phyloP scores from a whole-genome alignment of 108 stramenopile species.

The Cyclostephanos tholiformis region DNA sequence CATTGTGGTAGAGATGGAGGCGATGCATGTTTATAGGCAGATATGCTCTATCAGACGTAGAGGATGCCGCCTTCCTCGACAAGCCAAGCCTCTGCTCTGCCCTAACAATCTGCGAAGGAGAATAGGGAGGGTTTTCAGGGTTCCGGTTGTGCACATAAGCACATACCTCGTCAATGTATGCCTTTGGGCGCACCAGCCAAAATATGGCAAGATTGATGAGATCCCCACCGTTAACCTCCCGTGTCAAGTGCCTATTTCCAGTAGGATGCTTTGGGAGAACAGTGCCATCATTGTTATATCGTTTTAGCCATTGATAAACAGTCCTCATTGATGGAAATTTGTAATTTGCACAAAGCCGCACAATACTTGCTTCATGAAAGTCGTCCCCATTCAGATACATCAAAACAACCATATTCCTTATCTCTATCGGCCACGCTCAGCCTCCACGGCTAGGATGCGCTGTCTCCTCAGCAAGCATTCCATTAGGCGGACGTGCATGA shows the following conservation, averaged over 20 bases:
- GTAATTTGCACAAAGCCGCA: too few relatives aligned
- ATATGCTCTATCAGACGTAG: background rate
- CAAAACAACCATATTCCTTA: too few relatives aligned
- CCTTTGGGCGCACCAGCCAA: constrained; percentile 18
- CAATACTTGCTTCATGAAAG: too few relatives aligned
- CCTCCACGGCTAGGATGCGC: too few relatives aligned
- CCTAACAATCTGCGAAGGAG: background rate
- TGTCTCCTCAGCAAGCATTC: too few relatives aligned
- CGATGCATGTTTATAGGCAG: background rate
- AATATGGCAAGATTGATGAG: constrained; percentile 25
- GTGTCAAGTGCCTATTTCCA: constrained; percentile 17
- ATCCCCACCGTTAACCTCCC: constrained; percentile 25
- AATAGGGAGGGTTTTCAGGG: background rate
- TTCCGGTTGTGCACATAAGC: constrained; percentile 23
- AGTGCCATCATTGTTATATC: background rate
- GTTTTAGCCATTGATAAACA: background rate
- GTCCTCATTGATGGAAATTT: too few relatives aligned
- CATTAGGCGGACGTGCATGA: too few relatives aligned
- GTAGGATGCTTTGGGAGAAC: background rate
- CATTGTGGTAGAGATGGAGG: background rate
- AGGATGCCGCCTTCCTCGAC: background rate
- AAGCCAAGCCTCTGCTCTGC: background rate
- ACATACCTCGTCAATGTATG: constrained; percentile 20
- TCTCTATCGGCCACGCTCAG: too few relatives aligned
- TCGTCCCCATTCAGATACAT: too few relatives aligned